Evolutionary conservation across 169 alveolate species (phyloP).

Genomic region (Perkinsus olseni): DNA sequence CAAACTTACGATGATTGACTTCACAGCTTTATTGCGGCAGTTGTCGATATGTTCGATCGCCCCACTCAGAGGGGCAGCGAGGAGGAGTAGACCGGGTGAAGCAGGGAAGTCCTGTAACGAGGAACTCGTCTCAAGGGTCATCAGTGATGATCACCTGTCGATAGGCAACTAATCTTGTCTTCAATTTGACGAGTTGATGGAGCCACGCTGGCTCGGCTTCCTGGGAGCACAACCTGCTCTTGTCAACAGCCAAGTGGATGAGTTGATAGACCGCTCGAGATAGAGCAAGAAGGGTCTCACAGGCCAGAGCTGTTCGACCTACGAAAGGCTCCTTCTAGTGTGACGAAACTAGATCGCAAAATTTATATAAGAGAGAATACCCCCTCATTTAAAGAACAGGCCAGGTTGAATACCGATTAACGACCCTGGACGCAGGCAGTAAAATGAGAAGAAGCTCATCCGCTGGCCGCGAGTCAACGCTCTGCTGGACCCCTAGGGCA

Average conservation of each 20-base stretch:
- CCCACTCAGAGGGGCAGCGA: neutral
- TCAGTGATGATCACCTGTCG: neutral
- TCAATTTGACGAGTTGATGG: neutral
- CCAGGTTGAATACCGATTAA: no score
- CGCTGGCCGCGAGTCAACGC: neutral
- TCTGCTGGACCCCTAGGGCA: neutral
- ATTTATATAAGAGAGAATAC: no score
- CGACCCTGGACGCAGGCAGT: no score
- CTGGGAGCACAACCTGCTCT: neutral
- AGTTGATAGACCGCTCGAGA: neutral
- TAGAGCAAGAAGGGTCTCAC: neutral
- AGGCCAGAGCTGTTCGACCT: neutral
- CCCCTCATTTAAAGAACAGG: no score
- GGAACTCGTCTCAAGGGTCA: neutral
- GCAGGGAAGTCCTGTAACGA: neutral
- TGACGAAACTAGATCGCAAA: no score
- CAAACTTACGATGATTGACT: no score
- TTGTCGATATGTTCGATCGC: neutral
- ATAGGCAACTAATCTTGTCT: neutral
- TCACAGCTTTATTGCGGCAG: neutral
- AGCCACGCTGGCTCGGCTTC: neutral
- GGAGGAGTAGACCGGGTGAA: neutral
- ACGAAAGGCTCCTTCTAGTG: neutral
- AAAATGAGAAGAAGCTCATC: neutral
- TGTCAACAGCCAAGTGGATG: neutral